Percentiles rank a stretch among this genome's conserved stretches.
Conservation (phyloP, 2,329 filamentous ascomycete genomes). For the Coniochaeta ligniaria region DNA sequence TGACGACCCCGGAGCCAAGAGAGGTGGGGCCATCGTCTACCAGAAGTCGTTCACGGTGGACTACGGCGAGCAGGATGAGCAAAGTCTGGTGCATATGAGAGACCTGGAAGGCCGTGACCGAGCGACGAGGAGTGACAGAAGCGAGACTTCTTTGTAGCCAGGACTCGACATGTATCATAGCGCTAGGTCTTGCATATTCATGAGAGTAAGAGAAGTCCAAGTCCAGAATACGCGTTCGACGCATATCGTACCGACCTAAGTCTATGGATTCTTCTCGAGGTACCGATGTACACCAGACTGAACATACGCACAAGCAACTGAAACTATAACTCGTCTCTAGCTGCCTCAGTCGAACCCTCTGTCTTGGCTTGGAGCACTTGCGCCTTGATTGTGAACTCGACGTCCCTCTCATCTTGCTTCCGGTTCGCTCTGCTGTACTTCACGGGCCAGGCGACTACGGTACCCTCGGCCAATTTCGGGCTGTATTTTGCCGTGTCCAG, state of each 20-base stretch:
- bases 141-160: not conserved
- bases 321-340: slow-evolving; percentile 3
- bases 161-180: not conserved
- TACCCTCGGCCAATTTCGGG: slow-evolving; percentile 14
- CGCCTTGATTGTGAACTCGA: slow-evolving; percentile 27
- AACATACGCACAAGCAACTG: not conserved
- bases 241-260: not conserved
- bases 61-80: slow-evolving; percentile 10
- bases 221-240: not conserved
- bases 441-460: slow-evolving; percentile 21
- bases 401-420: slow-evolving; percentile 15
- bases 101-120: slow-evolving; percentile 6
- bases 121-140: not conserved
- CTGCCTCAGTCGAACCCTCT: not conserved
- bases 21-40: slow-evolving; percentile 7
- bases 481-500: slow-evolving; percentile 19
- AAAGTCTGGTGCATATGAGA: slow-evolving; percentile 11
- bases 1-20: not conserved
- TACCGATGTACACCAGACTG: not conserved
- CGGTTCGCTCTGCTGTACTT: slow-evolving; percentile 20
- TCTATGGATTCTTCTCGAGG: not conserved
- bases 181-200: not conserved
- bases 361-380: slow-evolving; percentile 22
- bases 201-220: not conserved
- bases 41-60: slow-evolving; percentile 11